Base-by-base conservation (phyloP, 768 basidiomycete genomes). In the Leccinum olivaceopallidum region DNA sequence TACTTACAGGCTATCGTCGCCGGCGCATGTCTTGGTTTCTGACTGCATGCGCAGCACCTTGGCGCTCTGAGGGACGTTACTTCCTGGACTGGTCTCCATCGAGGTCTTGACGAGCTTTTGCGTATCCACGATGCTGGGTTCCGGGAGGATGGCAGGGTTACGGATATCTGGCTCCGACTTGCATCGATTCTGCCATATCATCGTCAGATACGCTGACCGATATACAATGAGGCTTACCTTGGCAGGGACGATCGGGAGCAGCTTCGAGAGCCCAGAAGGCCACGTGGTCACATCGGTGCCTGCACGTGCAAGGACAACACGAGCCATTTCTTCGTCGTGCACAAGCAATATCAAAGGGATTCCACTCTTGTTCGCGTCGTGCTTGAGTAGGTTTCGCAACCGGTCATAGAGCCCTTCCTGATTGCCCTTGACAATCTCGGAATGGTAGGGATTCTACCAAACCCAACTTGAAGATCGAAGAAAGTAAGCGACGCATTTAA, bases 1-100 rank as follows among this genome's bases (percentile, higher is more conserved):
- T 9, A 64, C 82, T 68, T 63, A 83, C 83, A 74, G 73, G 36
- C 81, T 80, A 65, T 84, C 83, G 54, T 83, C 82, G 0, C 82
- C 83, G 9, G 82, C 81, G 68, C 82, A 83, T 63, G 77, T 77
- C 9, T 72, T 74, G 24, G 67, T 71, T 34, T 76, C 70, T 0
- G 71, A 67, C 20, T 72, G 64, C 63, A 79, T 58, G 24, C 62
- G 67, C 49, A 84, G 55, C 7, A 66, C 62, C 22, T 69, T 72
- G 28, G 79, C 78, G 12, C 78, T 76, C 4, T 61, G 58, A 7
- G 73, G 71, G 13, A 74, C 65, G 20, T 64, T 65, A 7, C 63
- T 42, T 2, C 70, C 72, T 0, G 73, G 57, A 1, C 55, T 55
- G 8, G 65, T 68, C 51, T 76, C 70, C 78, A 81, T 81, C n/a